Percentiles rank a stretch among this genome's conserved stretches.
These are phyloP conservation scores for Rhizopogon vulgaris DNA, from an alignment of 768 basidiomycete species.

Conservation along the genomic window DNA sequence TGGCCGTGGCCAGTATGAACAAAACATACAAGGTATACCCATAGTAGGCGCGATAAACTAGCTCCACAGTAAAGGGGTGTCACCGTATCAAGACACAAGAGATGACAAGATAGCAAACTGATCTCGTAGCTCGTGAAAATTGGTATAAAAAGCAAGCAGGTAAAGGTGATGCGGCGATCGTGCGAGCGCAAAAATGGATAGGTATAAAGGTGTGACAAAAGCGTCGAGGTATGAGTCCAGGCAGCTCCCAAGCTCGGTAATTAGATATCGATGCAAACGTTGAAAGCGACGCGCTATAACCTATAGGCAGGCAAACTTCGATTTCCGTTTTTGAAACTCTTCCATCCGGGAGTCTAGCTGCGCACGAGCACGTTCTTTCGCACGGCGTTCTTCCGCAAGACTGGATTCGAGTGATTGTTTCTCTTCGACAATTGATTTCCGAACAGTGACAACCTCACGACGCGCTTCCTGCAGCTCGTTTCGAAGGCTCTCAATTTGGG, in stretches of 20 bases:
- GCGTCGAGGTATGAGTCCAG: constrained; percentile 6
- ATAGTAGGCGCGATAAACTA: constrained; percentile 32
- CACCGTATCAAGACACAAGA: constrained; percentile 16
- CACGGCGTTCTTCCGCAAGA: constrained; percentile 80
- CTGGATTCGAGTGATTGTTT: constrained; percentile 81
- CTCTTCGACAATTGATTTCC: constrained; percentile 80
- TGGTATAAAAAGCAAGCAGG: constrained; percentile 24
- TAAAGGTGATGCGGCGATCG: neutral
- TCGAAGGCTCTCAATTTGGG: constrained; percentile 61
- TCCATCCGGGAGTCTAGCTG: constrained; percentile 88
- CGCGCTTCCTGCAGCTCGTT: constrained; percentile 73
- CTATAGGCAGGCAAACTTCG: constrained; percentile 80
- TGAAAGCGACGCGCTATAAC: constrained; percentile 31
- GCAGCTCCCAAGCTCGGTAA: constrained; percentile 7
- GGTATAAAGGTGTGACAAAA: neutral
- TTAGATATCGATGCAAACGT: neutral
- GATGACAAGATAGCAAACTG: constrained; percentile 1
- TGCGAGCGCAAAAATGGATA: neutral
- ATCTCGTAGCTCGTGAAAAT: constrained; percentile 18
- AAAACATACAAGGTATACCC: constrained; percentile 19
- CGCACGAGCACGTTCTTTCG: constrained; percentile 83
- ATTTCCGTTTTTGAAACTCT: constrained; percentile 77
- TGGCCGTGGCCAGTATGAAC: constrained; percentile 10
- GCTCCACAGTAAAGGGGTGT: constrained; percentile 22
- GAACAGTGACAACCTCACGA: constrained; percentile 70